Evolutionary conservation across 306 rosid genomes (phyloP), one percentile per base, ranked within the genome.

Genomic region (Casuarina cunninghamiana): DNA sequence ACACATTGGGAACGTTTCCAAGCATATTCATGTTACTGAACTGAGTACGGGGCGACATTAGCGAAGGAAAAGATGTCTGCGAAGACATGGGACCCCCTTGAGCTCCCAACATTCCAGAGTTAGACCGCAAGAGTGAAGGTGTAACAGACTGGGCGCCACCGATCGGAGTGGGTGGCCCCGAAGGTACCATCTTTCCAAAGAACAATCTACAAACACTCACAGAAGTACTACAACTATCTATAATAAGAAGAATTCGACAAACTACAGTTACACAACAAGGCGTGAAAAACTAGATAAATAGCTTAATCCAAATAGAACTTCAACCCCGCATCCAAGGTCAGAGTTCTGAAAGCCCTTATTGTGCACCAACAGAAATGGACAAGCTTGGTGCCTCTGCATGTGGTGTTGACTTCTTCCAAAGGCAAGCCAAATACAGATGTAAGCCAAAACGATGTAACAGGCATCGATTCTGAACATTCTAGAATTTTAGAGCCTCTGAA

Each of bases 71-170:
- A 53, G 89, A 79, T 0, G 87, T 66, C 88, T 92, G 98, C 5
- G 89, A 85, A 78, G 98, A 91, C 57, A 88, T 60, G 21, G 92
- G 83, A 77, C 91, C 91, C 74, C 94, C 97, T 88, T 89, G 97
- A 87, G 78, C 88, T 78, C 97, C 98, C 86, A 90, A 17, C 90
- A 94, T 81, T 79, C 95, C 98, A 2, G 98, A 94, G 83, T 92
- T 89, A 0, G 97, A 82, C 78, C 98, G 89, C 90, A 94, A 77
- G 69, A 92, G 91, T 6, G 97, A 89, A 43, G 97, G 87, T 0
- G 94, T 63, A 61, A 94, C 92, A 77, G 98, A 92, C 82, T 90
- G 98, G 83, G 89, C 77, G 81, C 96, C 89, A 77, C 97, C 95
- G 74, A 94, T 92, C 13, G 89, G 93, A 69, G 93, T 86, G 82